Percentiles rank a stretch among this genome's conserved stretches.
Evolutionary conservation across 1,284 basidiomycete genomes (phyloP).

Genomic region (Ceratorhiza oryzae-sativae): DNA sequence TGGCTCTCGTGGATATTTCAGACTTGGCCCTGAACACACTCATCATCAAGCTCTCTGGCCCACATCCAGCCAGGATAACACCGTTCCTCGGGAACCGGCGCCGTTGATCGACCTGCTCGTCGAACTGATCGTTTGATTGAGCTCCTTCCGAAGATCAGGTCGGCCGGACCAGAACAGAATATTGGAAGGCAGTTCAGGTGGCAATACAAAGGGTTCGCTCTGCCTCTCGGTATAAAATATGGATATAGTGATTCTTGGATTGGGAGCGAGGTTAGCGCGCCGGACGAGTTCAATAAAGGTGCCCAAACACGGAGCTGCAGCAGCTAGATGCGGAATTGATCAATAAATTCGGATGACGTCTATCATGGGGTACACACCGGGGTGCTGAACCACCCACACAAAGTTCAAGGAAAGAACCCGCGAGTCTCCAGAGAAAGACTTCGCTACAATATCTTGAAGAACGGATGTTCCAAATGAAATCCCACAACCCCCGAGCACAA

Average conservation of each 20-base stretch:
- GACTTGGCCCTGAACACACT: constrained; percentile 51
- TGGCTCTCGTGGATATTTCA: not conserved
- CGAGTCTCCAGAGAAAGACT: constrained; percentile 7
- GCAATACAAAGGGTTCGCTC: constrained; percentile 42
- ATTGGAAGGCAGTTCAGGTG: constrained; percentile 54
- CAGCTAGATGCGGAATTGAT: constrained; percentile 49
- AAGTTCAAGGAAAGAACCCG: constrained; percentile 25
- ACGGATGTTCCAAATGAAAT: constrained; percentile 41
- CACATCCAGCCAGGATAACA: constrained; percentile 70
- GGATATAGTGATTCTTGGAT: not conserved
- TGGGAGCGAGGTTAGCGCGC: constrained; percentile 46
- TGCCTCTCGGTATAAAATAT: constrained; percentile 42
- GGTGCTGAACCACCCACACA: constrained; percentile 42
- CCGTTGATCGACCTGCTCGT: constrained; percentile 59
- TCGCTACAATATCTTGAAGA: constrained; percentile 40
- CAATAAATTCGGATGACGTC: not conserved
- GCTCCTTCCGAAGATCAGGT: constrained; percentile 53
- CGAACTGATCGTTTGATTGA: constrained; percentile 54
- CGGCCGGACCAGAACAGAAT: constrained; percentile 61
- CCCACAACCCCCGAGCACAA: constrained; percentile 42
- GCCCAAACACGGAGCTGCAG: constrained; percentile 62
- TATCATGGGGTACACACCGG: constrained; percentile 23
- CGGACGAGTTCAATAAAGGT: constrained; percentile 61
- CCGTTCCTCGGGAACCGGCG: constrained; percentile 59
- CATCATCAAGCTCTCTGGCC: constrained; percentile 63